A percentile compares a stretch with the other conserved stretches of the same genome.
Conservation (phyloP, 495 filamentous ascomycete species). For the Corynascus novoguineensis region DNA sequence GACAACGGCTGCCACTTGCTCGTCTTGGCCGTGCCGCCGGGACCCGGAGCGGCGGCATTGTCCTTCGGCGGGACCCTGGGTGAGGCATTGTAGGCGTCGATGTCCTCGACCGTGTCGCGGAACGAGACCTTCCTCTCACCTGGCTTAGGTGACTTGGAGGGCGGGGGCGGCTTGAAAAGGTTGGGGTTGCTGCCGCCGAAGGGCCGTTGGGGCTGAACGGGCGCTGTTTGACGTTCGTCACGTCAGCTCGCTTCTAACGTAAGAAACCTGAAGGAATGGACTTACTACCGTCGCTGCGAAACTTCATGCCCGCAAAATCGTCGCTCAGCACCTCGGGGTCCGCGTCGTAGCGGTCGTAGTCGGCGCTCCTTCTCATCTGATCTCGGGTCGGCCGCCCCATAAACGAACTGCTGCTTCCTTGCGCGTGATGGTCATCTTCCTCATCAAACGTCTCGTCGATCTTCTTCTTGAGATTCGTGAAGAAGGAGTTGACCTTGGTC, state of each 20-base stretch:
- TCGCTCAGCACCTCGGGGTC: slow-evolving; percentile 85
- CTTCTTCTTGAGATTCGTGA: slow-evolving; percentile 81
- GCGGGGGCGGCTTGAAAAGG: slow-evolving; percentile 69
- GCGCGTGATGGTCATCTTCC: slow-evolving; percentile 38
- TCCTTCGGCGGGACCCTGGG: slow-evolving; percentile 41
- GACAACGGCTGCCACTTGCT: slow-evolving; percentile 98
- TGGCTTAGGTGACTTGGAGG: slow-evolving; percentile 53
- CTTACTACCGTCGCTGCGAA: slow-evolving; percentile 68
- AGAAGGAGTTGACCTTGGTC: slow-evolving; percentile 86
- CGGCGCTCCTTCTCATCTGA: slow-evolving; percentile 62
- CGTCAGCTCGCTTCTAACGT: not conserved
- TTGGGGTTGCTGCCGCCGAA: slow-evolving; percentile 60
- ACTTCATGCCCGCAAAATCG: slow-evolving; percentile 83
- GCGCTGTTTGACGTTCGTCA: slow-evolving; percentile 12
- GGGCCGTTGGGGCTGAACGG: slow-evolving; percentile 47
- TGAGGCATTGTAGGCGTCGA: slow-evolving; percentile 63
- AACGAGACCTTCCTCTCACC: slow-evolving; percentile 71
- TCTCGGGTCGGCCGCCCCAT: slow-evolving; percentile 35
- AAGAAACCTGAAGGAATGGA: slow-evolving; percentile 19
- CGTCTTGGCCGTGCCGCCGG: slow-evolving; percentile 47
- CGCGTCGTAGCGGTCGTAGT: slow-evolving; percentile 90
- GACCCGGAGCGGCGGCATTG: slow-evolving; percentile 18
- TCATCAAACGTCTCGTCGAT: slow-evolving; percentile 77
- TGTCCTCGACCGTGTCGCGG: slow-evolving; percentile 69
- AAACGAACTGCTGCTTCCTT: slow-evolving; percentile 26